phyloP scores from a whole-genome alignment of 2,329 filamentous ascomycete genomes.

The Aspergillaceae sp. region DNA sequence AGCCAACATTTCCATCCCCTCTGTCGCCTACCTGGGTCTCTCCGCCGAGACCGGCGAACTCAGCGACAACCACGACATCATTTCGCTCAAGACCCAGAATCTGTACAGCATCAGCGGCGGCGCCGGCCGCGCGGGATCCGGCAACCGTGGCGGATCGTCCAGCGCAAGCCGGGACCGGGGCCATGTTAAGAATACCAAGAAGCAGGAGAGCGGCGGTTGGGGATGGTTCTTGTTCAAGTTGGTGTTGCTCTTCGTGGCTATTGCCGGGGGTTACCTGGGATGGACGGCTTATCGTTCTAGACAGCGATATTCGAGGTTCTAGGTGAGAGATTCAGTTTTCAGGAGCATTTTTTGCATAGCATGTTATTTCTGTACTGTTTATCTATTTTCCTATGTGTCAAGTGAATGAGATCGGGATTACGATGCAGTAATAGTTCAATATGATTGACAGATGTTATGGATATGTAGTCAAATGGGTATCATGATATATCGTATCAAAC shows the following conservation, averaged over 20 bases:
- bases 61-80: slow-evolving; percentile 95
- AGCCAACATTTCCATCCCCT: slow-evolving; percentile 68
- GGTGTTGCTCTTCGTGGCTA: slow-evolving; percentile 60
- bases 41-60: slow-evolving; percentile 82
- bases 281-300: slow-evolving; percentile 70
- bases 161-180: slow-evolving; percentile 15
- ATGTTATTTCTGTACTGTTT: neutral
- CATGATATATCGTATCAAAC: neutral
- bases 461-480: slow-evolving; percentile 2
- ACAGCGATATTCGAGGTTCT: slow-evolving; percentile 41
- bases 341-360: neutral
- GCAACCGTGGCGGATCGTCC: slow-evolving; percentile 12
- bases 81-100: slow-evolving; percentile 77
- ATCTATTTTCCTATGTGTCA: too few relatives aligned
- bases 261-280: slow-evolving; percentile 72
- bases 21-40: slow-evolving; percentile 57
- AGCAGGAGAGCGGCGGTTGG: slow-evolving; percentile 45
- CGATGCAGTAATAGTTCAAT: too few relatives aligned
- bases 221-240: slow-evolving; percentile 73
- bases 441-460: too few relatives aligned
- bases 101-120: slow-evolving; percentile 55
- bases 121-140: slow-evolving; percentile 13
- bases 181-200: slow-evolving; percentile 9
- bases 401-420: too few relatives aligned
- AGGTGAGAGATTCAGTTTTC: slow-evolving; percentile 8